Conservation (phyloP, 371 early-diverging fungal species). For the Mucor mucedo region DNA sequence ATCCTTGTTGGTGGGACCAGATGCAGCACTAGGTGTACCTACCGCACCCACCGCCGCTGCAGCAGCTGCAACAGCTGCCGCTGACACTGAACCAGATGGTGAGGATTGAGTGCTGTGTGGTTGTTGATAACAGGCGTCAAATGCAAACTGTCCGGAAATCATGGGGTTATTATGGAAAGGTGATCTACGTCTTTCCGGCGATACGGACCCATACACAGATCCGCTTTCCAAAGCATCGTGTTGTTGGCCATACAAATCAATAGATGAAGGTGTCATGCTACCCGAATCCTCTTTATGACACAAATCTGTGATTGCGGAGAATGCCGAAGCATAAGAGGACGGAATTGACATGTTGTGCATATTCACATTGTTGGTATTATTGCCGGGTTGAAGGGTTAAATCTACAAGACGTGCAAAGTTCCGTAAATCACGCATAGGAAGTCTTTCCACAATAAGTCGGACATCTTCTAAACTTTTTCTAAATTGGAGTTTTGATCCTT, state of each 20-base stretch:
- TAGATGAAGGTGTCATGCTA: constrained; percentile 1
- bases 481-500: constrained; percentile 46
- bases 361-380: constrained; percentile 8
- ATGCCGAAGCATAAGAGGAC: constrained; percentile 24
- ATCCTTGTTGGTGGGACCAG: constrained; percentile 25
- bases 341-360: constrained; percentile 13
- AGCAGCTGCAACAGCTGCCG: constrained; percentile 38
- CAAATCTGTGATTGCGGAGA: constrained; percentile 38
- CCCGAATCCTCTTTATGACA: constrained; percentile 21
- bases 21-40: constrained; percentile 29
- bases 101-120: constrained; percentile 23
- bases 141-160: constrained; percentile 23
- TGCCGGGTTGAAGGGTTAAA: constrained; percentile 35
- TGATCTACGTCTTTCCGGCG: constrained; percentile 23
- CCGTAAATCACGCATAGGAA: constrained; percentile 37
- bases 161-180: constrained; percentile 25
- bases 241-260: constrained; percentile 14
- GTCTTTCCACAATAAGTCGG: constrained; percentile 31
- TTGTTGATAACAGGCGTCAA: constrained; percentile 22
- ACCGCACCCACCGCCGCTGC: constrained; percentile 42
- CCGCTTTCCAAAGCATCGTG: constrained; percentile 13
- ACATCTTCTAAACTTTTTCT: constrained; percentile 44
- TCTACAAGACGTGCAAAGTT: constrained; percentile 43
- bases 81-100: constrained; percentile 30
- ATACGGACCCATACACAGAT: constrained; percentile 23